Evolutionary conservation across 139 green algal genomes (phyloP), one percentile per base, ranked within the genome.

Genomic region (Closterium sp.): DNA sequence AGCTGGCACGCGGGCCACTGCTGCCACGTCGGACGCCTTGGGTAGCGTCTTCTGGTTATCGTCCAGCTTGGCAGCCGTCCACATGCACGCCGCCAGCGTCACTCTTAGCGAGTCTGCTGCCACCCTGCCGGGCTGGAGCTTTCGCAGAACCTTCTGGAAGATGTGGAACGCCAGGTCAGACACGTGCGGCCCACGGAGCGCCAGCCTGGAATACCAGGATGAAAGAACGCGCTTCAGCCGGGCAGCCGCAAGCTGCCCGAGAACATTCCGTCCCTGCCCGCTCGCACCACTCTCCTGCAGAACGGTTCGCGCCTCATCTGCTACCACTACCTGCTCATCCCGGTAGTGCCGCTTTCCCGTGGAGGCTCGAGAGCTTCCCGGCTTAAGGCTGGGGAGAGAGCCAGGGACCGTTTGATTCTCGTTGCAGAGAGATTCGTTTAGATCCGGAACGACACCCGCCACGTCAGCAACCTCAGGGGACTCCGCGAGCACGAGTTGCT

Each of bases 71-170:
- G 81, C 32, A 6, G 87, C 34, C 34, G 64, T n/a, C 87, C 87
- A 90, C 34, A 90, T 33, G 81, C 87, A 90, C 34, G 87, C 35
- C 33, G 87, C 87, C 21, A 90, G 81, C 33, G 87, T 90, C 21
- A 84, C 81, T 19, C 87, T 28, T 10, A 90, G 87, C 21, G 87
- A 31, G 81, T 90, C 87, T 9, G 87, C 87, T 84, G 21, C 34
- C 35, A 90, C 32, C 87, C 33, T 28, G 55, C 87, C 31, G 4
- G 87, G 87, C 35, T 90, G 87, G 21, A 90, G 87, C 25, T 35
- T 23, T 35, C 34, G 21, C 12, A 90, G 35, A 28, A 33, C 33
- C 25, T 35, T 84, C 87, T 30, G 32, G 12, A 90, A 38, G 33
- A 90, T n/a, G 31, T 90, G 34, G 5, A 90, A 32, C 21, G 32